Conservation (phyloP, 164 flowering plant genomes). For the Tetracentron sinense region DNA sequence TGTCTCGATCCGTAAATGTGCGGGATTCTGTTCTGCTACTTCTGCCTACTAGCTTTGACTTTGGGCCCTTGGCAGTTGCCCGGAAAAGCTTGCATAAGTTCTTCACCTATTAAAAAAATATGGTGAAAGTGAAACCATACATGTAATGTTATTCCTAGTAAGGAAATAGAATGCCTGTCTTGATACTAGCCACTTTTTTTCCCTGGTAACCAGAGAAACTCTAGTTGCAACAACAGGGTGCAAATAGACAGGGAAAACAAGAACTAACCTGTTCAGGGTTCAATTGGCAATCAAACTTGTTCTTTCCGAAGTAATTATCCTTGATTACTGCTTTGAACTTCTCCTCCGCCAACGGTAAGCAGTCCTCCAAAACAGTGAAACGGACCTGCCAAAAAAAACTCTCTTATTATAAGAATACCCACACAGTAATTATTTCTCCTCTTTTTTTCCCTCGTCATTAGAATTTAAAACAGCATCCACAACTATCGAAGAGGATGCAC, state of each 20-base stretch:
- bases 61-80: constrained; percentile 13
- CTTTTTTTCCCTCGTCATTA: too few relatives aligned
- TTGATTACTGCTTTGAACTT: constrained; percentile 46
- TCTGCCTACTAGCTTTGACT: constrained; percentile 16
- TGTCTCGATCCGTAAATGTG: constrained; percentile 8
- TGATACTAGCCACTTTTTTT: too few relatives aligned
- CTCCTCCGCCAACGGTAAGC: constrained; percentile 53
- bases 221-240: too few relatives aligned
- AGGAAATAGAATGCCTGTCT: too few relatives aligned
- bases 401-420: too few relatives aligned
- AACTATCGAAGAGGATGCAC: too few relatives aligned
- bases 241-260: neutral
- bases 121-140: too few relatives aligned
- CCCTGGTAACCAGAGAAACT: too few relatives aligned
- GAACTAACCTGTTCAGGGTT: constrained; percentile 41
- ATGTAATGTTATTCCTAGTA: too few relatives aligned
- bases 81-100: constrained; percentile 48
- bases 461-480: too few relatives aligned
- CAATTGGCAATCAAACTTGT: constrained; percentile 43
- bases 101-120: constrained; percentile 37
- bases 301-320: constrained; percentile 42
- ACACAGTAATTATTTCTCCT: too few relatives aligned
- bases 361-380: constrained; percentile 39
- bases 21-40: constrained; percentile 5
- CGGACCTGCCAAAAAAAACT: constrained; percentile 41